Base-by-base conservation (phyloP, 1,284 basidiomycete species). In the Trametes versicolor region DNA sequence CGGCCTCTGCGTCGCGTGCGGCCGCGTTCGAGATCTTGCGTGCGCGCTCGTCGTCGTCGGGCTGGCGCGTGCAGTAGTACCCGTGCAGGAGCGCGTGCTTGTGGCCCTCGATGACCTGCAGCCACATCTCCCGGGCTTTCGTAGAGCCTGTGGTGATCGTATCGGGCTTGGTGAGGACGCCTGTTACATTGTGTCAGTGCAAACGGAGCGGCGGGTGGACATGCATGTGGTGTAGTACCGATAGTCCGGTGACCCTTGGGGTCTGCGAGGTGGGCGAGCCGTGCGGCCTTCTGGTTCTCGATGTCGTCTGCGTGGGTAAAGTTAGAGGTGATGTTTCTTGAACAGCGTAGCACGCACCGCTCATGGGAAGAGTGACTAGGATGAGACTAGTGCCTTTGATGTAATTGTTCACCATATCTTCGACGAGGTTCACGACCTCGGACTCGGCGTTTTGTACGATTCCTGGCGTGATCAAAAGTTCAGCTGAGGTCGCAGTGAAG, bases 161-260 rank as follows among this genome's bases (percentile, higher is more conserved):
- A 56, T 91, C 89, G 0, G 89, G 87, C 66, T 92, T 91, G 0
- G 90, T 91, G 25, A 90, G 76, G 0, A 91, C 82, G n/a, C 87
- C 89, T 91, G 50, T 1, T 13, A 32, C 8, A 17, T 7, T 13
- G 55, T 36, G 43, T 57, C 17, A 57, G 55, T 7, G 29, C 3
- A 45, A 9, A 25, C 9, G 29, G 15, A 32, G 2, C 23, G 37
- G 41, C 17, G 41, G 41, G 15, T n/a, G 45, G 19, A 21, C 13
- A 29, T 53, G 25, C 9, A 23, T 25, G 10, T 2, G 23, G 10
- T 6, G 27, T 7, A 54, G 3, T 56, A 86, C 89, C 88, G 56
- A 90, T 89, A 0, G 88, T 91, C 17, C 89, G 81, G 25, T 77
- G 70, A 5, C 87, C 88, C 0, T 72, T 61, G 0, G 83, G 81